Conservation (phyloP, 2,329 filamentous ascomycete species). For the Stagonosporopsis rhizophila region DNA sequence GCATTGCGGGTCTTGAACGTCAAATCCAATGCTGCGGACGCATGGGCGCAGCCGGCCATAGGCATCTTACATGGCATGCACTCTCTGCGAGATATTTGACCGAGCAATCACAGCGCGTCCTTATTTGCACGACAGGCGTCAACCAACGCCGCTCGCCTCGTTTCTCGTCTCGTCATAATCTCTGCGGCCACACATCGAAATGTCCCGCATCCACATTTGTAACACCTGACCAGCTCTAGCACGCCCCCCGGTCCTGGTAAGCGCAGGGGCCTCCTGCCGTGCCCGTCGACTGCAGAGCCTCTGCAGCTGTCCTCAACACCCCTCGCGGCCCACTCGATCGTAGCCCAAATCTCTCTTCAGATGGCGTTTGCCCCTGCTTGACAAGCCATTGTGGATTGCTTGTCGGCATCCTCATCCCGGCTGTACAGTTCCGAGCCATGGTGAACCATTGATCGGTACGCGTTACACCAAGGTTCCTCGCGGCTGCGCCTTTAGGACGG, state of each 20-base stretch:
- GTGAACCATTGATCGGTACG: slow-evolving; percentile 35
- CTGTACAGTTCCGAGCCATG: slow-evolving; percentile 24
- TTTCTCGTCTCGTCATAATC: slow-evolving; percentile 32
- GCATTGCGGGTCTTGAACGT: slow-evolving; percentile 12
- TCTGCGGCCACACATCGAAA: slow-evolving; percentile 21
- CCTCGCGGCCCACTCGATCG: slow-evolving; percentile 9
- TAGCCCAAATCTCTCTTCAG: slow-evolving; percentile 8
- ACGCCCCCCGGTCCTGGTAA: slow-evolving; percentile 24
- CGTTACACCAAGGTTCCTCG: slow-evolving; percentile 36
- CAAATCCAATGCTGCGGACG: slow-evolving; percentile 28
- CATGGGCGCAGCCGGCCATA: slow-evolving; percentile 23
- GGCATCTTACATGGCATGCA: slow-evolving; percentile 23
- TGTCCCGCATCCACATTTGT: slow-evolving; percentile 30
- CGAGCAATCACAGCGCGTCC: slow-evolving; percentile 32
- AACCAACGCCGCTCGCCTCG: slow-evolving; percentile 29
- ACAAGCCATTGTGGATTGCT: slow-evolving; percentile 23
- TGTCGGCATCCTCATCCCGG: slow-evolving; percentile 29
- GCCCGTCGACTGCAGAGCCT: slow-evolving; percentile 16
- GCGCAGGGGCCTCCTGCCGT: slow-evolving; percentile 17
- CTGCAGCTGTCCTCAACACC: slow-evolving; percentile 18
- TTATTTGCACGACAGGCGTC: slow-evolving; percentile 41
- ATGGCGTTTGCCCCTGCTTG: slow-evolving; percentile 19
- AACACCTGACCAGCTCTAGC: slow-evolving; percentile 33
- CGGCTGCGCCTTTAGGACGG: slow-evolving; percentile 29
- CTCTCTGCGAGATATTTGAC: slow-evolving; percentile 20